Conservation (phyloP, 768 basidiomycete species). For the Leucocoprinus leucothites region DNA sequence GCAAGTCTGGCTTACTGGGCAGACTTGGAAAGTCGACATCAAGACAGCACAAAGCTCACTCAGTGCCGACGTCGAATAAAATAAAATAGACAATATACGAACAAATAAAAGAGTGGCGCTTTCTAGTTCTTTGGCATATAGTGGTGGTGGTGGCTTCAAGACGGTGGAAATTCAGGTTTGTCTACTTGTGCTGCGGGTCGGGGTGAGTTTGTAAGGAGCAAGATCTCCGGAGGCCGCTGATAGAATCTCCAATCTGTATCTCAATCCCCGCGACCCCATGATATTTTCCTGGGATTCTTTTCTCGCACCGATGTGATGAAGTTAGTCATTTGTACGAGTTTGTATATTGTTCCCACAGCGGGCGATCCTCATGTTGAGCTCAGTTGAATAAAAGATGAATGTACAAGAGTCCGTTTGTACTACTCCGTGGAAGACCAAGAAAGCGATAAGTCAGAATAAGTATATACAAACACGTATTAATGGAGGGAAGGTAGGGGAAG, state of each 20-base stretch:
- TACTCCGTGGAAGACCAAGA: constrained; percentile 7
- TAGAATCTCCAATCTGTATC: constrained; percentile 6
- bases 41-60: neutral
- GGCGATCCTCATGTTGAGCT: neutral
- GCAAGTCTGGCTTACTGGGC: constrained; percentile 1
- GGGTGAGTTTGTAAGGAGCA: constrained; percentile 1
- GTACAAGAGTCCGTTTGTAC: neutral
- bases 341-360: neutral
- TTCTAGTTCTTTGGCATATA: neutral
- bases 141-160: neutral
- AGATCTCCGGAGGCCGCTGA: constrained; percentile 11
- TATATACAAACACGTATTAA: constrained; percentile 7
- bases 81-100: neutral
- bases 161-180: neutral
- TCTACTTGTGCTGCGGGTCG: neutral
- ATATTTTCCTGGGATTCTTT: neutral
- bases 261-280: constrained; percentile 2
- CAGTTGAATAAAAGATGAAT: neutral
- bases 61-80: neutral
- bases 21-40: constrained; percentile 11
- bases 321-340: neutral
- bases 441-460: constrained; percentile 10
- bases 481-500: neutral
- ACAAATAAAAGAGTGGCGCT: neutral
- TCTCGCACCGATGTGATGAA: constrained; percentile 2